Conservation (phyloP, 257 asterid species). For the Solanum chiquidenum region DNA sequence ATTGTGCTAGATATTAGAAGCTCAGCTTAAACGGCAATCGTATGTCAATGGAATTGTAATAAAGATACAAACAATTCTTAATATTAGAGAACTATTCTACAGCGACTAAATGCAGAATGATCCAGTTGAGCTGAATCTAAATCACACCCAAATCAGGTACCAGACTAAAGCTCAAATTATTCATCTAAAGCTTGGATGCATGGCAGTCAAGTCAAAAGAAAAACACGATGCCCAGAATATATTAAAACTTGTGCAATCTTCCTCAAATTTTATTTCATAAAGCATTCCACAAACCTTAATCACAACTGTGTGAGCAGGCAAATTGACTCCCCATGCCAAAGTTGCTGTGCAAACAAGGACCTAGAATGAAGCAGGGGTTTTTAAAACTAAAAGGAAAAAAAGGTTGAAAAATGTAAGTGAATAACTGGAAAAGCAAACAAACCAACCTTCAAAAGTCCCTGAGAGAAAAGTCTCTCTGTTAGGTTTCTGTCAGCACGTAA, state of each 20-base stretch:
- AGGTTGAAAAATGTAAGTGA: neutral
- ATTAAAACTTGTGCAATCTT: neutral
- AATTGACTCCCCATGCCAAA: constrained; percentile 99
- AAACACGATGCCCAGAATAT: neutral
- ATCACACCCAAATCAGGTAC: neutral
- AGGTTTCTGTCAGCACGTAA: constrained; percentile 85
- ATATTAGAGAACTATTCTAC: neutral
- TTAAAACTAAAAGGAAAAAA: constrained; percentile 10
- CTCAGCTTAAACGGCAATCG: neutral
- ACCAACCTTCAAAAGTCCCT: constrained; percentile 72
- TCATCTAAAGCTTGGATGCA: neutral
- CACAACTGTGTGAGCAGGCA: constrained; percentile 99
- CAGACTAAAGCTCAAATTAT: neutral
- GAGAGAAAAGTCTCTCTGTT: constrained; percentile 96
- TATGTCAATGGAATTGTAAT: neutral
- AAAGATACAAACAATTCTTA: neutral
- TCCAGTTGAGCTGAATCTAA: neutral
- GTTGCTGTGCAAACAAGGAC: constrained; percentile 99
- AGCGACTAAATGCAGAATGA: neutral
- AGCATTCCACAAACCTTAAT: constrained; percentile 66
- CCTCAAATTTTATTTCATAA: neutral
- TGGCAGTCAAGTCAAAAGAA: neutral
- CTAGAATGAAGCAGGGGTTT: constrained; percentile 24
- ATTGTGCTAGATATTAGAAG: neutral
- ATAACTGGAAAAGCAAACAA: neutral